Percentiles rank a stretch among this genome's conserved stretches.
Evolutionary conservation across 2,329 filamentous ascomycete genomes (phyloP).

Genomic region (Aspergillus sp.): DNA sequence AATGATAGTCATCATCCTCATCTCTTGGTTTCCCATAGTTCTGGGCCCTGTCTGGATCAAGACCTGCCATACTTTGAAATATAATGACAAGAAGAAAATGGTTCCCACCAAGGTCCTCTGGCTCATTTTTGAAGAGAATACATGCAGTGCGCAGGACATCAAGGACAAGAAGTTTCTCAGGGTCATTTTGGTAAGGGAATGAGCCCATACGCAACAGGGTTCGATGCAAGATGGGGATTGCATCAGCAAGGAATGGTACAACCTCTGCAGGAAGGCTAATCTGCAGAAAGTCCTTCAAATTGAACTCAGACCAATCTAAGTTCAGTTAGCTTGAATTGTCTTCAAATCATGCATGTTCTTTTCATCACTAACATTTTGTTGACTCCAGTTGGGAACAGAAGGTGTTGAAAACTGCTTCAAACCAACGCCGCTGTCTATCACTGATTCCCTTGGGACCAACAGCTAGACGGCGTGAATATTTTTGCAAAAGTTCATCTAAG

Average conservation of each 20-base stretch:
- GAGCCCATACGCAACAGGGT: background rate
- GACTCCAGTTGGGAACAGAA: background rate
- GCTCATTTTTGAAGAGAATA: background rate
- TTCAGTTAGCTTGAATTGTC: background rate
- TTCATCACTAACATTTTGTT: background rate
- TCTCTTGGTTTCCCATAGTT: background rate
- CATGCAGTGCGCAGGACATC: background rate
- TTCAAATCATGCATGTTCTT: background rate
- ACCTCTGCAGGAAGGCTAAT: background rate
- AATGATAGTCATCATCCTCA: background rate
- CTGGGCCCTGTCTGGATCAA: background rate
- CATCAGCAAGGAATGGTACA: background rate
- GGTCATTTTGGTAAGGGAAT: slow-evolving; percentile 2
- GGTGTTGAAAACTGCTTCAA: background rate
- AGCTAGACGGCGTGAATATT: background rate
- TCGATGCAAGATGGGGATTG: background rate
- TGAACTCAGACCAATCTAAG: background rate
- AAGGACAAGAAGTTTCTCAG: background rate
- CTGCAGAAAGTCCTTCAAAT: background rate
- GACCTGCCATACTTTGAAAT: background rate
- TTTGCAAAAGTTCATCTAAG: background rate
- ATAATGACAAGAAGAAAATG: background rate
- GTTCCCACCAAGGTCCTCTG: background rate
- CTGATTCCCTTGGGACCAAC: background rate
- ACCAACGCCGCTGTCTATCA: background rate